phyloP scores from a whole-genome alignment of 306 rosid species.

The Rosa chinensis region DNA sequence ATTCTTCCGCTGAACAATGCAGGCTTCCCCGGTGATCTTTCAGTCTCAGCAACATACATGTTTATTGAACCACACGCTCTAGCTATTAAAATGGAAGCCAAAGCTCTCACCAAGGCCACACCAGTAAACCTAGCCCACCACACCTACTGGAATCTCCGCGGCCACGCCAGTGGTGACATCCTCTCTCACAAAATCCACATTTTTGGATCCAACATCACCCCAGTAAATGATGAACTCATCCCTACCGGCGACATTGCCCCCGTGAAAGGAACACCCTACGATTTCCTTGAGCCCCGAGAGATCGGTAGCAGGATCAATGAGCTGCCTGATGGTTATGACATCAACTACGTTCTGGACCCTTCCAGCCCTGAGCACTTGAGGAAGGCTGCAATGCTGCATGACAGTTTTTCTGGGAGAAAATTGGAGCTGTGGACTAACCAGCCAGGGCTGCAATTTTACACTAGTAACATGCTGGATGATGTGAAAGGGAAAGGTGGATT shows the following conservation, averaged over 20 bases:
- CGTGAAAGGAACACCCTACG: constrained; percentile 49
- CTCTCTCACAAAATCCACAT: constrained; percentile 54
- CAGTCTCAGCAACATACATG: constrained; percentile 53
- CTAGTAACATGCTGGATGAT: constrained; percentile 37
- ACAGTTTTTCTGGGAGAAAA: constrained; percentile 52
- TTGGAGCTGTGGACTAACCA: constrained; percentile 67
- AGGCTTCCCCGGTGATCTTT: constrained; percentile 74
- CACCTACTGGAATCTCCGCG: constrained; percentile 66
- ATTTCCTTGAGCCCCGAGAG: constrained; percentile 45
- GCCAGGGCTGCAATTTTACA: constrained; percentile 59
- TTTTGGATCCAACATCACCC: constrained; percentile 53
- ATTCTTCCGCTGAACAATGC: background rate
- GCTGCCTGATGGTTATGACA: constrained; percentile 55
- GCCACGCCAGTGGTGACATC: constrained; percentile 61
- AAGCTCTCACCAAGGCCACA: constrained; percentile 49
- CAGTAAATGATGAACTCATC: constrained; percentile 51
- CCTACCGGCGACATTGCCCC: constrained; percentile 45
- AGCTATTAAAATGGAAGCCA: constrained; percentile 54
- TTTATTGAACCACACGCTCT: constrained; percentile 38
- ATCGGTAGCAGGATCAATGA: constrained; percentile 43
- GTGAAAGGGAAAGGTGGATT: constrained; percentile 53
- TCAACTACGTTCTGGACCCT: constrained; percentile 55
- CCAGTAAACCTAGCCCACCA: constrained; percentile 78
- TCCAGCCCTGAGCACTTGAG: constrained; percentile 11
- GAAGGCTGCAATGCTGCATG: constrained; percentile 42